Conservation (phyloP, 371 early-diverging fungal species). For the Rhizopus delemar region DNA sequence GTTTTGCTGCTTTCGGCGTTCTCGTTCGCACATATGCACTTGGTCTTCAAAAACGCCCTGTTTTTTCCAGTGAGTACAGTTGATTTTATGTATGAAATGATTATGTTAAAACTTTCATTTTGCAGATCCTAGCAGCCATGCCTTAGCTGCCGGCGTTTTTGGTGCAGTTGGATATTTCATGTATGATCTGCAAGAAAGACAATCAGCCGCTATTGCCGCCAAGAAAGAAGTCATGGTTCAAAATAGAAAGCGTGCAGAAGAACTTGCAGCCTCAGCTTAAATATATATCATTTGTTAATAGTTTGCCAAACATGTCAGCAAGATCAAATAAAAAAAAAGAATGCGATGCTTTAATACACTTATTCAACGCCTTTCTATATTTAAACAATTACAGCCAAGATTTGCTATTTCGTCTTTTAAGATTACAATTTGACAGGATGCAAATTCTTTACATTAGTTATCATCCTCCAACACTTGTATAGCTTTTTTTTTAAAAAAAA, state of each 20-base stretch:
- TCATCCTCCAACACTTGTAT: constrained; percentile 14
- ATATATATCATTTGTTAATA: background rate
- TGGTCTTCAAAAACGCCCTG: constrained; percentile 53
- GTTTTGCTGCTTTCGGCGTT: constrained; percentile 56
- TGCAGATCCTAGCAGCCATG: constrained; percentile 43
- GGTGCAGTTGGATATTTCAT: constrained; percentile 50
- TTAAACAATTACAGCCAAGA: too few relatives aligned
- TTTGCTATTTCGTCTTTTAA: too few relatives aligned
- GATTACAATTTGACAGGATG: too few relatives aligned
- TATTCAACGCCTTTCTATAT: too few relatives aligned
- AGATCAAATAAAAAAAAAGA: too few relatives aligned
- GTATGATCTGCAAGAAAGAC: constrained; percentile 45
- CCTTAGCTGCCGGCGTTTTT: constrained; percentile 45
- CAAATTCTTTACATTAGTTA: background rate
- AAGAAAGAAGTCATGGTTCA: constrained; percentile 51
- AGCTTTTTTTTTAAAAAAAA: background rate
- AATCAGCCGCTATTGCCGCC: constrained; percentile 42
- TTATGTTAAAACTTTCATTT: background rate
- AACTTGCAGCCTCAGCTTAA: constrained; percentile 27
- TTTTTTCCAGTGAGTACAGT: constrained; percentile 42
- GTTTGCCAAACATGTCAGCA: too few relatives aligned
- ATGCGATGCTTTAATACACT: too few relatives aligned
- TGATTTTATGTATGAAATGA: background rate
- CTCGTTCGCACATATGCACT: constrained; percentile 56
- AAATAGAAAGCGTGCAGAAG: constrained; percentile 52